Evolutionary conservation across 148 eudicot genomes (phyloP), one percentile per base, ranked within the genome.

Genomic region (Gaultheria prostrata): DNA sequence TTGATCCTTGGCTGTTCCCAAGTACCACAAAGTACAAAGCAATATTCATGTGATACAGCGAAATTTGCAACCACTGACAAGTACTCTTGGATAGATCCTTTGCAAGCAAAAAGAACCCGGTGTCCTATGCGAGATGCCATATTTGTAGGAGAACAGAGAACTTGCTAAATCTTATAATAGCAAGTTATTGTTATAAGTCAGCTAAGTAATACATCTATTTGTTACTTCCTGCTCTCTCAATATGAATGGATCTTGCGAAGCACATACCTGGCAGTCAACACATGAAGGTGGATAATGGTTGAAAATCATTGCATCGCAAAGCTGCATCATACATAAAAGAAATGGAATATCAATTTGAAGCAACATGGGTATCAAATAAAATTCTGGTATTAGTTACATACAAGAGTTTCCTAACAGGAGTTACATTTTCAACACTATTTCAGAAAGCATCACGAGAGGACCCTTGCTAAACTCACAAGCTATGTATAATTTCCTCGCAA

Each of bases 271-370:
- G 83, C 98, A 96, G 84, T 86, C 94, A 79, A 91, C 72, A 85
- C 98, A 96, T 73, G 59, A 85, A 54, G 98, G 98, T 79, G 95
- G 92, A 84, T 92, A 89, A 56, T 96, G 98, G 90, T 94, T 94
- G 93, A 94, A 94, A 86, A 96, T 92, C 98, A 96, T 89, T 67
- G 88, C 88, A 90, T 90, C 92, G 82, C 98, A 96, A 69, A 93
- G 98, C 98, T 96, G 91, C 82, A 83, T 89, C 86, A 83, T 51
- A 71, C 43, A 63, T 88, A 90, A 28, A 11, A 73, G 46, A 28
- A 46, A 82, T n/a, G 83, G 33, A 14, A 50, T 53, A 77, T 56
- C 51, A 67, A 74, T 12, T n/a, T 77, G 53, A 69, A 89, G 82
- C 61, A 79, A 76, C 71, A 75, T 20, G 26, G 56, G 56, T 45